Conservation (phyloP, 352 stramenopile genomes). For the Blastocystis sp. region DNA sequence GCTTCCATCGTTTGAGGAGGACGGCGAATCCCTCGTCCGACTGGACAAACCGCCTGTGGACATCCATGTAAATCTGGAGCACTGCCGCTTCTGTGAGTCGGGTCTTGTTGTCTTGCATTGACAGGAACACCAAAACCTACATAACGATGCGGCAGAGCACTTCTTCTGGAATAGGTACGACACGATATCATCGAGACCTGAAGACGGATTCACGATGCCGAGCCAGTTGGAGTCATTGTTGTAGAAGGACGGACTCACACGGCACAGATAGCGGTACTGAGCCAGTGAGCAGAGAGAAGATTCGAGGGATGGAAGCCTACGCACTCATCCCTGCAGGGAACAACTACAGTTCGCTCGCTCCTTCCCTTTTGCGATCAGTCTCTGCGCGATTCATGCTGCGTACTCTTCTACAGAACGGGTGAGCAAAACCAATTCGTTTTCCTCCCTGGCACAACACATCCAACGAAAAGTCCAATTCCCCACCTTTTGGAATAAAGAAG, state of each 20-base stretch:
- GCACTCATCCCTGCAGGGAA: neutral
- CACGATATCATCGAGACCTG: neutral
- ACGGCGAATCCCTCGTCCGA: slow-evolving; percentile 20
- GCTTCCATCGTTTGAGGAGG: neutral
- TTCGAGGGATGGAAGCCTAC: neutral
- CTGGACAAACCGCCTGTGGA: slow-evolving; percentile 35
- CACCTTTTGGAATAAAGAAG: too few species aligned
- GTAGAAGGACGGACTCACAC: neutral
- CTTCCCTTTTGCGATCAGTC: too few species aligned
- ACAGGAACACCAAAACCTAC: neutral
- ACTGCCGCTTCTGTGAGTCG: neutral
- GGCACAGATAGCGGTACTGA: neutral
- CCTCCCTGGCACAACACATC: too few species aligned
- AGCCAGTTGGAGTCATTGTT: neutral
- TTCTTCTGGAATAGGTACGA: neutral
- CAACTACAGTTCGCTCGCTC: too few species aligned
- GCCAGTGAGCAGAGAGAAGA: neutral
- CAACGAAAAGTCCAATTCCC: too few species aligned
- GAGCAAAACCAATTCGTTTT: too few species aligned
- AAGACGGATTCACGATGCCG: neutral
- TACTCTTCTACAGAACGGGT: too few species aligned
- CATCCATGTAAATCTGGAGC: neutral
- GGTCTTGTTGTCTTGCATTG: neutral
- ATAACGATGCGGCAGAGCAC: neutral
- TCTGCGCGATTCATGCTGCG: too few species aligned